Evolutionary conservation across 2,329 filamentous ascomycete species (phyloP).

Genomic region (Colletotrichum musicola): DNA sequence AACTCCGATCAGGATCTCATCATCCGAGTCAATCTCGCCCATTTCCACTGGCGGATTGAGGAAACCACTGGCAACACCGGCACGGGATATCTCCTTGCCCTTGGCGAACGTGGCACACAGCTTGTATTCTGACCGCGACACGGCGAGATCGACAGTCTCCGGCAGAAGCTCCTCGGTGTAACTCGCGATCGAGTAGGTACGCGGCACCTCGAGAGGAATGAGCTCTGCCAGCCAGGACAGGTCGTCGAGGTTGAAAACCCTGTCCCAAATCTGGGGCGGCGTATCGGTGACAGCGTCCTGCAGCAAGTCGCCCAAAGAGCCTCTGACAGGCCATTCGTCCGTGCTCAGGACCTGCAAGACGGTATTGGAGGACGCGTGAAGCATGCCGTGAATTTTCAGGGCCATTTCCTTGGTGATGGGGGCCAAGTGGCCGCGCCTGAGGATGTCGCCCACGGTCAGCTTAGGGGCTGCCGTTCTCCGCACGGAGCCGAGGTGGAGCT

Average conservation of each 20-base stretch:
- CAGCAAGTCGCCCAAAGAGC: constrained; percentile 62
- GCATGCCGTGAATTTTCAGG: constrained; percentile 60
- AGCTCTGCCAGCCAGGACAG: constrained; percentile 61
- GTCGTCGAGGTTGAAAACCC: constrained; percentile 59
- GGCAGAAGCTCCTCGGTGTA: constrained; percentile 64
- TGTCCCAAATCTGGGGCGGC: constrained; percentile 62
- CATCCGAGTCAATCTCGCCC: constrained; percentile 55
- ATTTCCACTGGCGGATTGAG: constrained; percentile 59
- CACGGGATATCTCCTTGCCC: constrained; percentile 48
- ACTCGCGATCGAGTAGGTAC: constrained; percentile 67
- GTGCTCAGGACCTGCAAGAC: constrained; percentile 63
- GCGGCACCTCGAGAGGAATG: constrained; percentile 61
- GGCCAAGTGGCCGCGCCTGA: constrained; percentile 63
- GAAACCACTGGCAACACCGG: constrained; percentile 66
- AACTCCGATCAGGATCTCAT: constrained; percentile 64
- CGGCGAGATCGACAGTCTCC: constrained; percentile 62
- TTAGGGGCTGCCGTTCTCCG: constrained; percentile 41
- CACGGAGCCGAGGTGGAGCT: constrained; percentile 58
- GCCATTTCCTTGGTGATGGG: constrained; percentile 65
- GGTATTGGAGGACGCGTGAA: constrained; percentile 63
- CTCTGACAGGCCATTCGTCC: constrained; percentile 64
- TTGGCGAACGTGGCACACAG: constrained; percentile 57
- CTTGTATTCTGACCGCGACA: constrained; percentile 66
- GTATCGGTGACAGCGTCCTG: constrained; percentile 63
- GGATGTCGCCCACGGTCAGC: constrained; percentile 62